phyloP scores from a whole-genome alignment of 164 flowering plant genomes.

The Magnolia changhungtana region DNA sequence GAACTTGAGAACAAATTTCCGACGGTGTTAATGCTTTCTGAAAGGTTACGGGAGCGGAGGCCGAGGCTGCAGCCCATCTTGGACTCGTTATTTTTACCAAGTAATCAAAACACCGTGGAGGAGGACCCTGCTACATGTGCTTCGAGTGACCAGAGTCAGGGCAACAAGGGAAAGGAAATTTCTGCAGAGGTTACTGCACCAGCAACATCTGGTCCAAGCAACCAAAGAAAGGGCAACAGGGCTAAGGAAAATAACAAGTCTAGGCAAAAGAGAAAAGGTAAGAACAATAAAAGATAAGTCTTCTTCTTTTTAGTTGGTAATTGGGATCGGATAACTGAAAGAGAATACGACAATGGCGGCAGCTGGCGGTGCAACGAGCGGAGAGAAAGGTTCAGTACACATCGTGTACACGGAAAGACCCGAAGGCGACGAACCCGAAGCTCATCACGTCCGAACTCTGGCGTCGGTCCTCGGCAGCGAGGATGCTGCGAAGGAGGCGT shows the following conservation, averaged over 20 bases:
- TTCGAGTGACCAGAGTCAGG: neutral
- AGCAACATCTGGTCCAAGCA: neutral
- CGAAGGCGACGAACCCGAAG: conserved; percentile 47
- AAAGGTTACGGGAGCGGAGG: conserved; percentile 13
- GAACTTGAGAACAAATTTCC: conserved; percentile 13
- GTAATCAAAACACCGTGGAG: neutral
- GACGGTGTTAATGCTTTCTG: conserved; percentile 2
- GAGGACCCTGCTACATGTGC: neutral
- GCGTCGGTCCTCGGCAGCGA: conserved; percentile 50
- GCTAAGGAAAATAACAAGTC: neutral
- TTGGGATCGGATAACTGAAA: too few relatives aligned
- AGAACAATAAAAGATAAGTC: too few relatives aligned
- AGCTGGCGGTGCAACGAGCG: neutral
- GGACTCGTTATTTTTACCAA: conserved; percentile 15
- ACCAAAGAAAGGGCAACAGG: conserved; percentile 1
- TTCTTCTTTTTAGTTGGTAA: too few relatives aligned
- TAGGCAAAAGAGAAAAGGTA: conserved; percentile 1
- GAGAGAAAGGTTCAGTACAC: conserved; percentile 37
- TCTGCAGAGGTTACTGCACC: neutral
- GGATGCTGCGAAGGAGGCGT: too few relatives aligned
- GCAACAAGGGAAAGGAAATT: conserved; percentile 6
- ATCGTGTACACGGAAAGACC: conserved; percentile 70
- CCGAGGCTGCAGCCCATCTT: conserved; percentile 22
- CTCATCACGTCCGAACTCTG: conserved; percentile 56
- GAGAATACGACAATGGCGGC: conserved; percentile 23